Evolutionary conservation across 2,329 filamentous ascomycete species (phyloP), one percentile per base, ranked within the genome.

Genomic region (Ceratocystis papillata): DNA sequence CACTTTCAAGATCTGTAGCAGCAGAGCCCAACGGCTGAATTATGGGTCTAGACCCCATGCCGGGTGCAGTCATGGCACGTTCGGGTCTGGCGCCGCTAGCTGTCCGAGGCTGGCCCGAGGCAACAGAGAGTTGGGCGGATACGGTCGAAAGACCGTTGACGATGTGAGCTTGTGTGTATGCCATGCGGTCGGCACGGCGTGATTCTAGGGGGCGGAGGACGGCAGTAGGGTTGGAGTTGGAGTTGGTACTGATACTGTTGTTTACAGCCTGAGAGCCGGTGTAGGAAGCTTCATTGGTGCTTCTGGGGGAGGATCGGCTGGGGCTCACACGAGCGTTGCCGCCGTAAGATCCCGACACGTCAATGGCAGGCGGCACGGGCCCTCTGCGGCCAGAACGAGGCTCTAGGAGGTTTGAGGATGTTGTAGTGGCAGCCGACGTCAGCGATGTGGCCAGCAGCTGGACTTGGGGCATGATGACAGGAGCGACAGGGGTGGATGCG

Each of bases 301-400:
- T 46, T 63, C 45, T 45, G 5, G 25, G 1, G 3, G 22, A n/a
- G 15, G 61, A 28, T 30, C 41, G 61, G 20, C 7, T 50, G 41
- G 61, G 25, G 25, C 41, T 63, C 10, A 50, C 61, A 25, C 61
- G 61, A 46, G 61, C 28, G n/a, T 62, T 75, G 7, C 76, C 76
- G 10, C 76, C 74, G 64, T 76, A 76, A 59, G 74, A 72, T 37
- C 76, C 73, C 50, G 80, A 83, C 71, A 78, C 77, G 73, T 82
- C 81, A 74, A 76, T 79, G 71, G 63, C 63, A 44, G 63, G 37
- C 12, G 63, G 63, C 20, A 44, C 48, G 10, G 48, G 61, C 53
- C 53, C 60, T 30, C 60, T 45, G 5, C 60, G 60, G 33, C 41
- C 44, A n/a, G 60, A 62, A 37, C 63, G 63, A 30, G 48, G 44